Evolutionary conservation across 768 basidiomycete species (phyloP), one percentile per base, ranked within the genome.

Genomic region (Lentinula detonsa): DNA sequence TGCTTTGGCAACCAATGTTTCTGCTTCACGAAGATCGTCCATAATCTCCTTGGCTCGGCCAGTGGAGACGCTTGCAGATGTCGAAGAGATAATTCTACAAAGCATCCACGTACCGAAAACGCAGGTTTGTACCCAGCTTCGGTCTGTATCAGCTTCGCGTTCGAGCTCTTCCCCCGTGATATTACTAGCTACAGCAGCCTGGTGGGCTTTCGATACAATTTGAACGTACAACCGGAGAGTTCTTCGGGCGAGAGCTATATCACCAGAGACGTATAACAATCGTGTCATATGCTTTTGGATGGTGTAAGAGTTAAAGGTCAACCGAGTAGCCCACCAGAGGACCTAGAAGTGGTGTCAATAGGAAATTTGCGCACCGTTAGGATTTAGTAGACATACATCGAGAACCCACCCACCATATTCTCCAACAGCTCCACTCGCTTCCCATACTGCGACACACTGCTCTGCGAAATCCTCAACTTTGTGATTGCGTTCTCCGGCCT

Each of bases 221-320:
- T 92, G 88, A 8, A 88, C 80, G 68, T 98, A 98, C 33, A 98
- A 75, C 40, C 83, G 78, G 42, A 98, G 79, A 0, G 87, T 90
- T 18, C 91, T 84, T 67, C 83, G 85, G 2, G 92, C 89, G 3
- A 93, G 80, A 16, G 77, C 70, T 2, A 74, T 72, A 64, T 87
- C 86, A 8, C 84, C 85, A 0, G 81, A 78, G 11, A 84, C 80
- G 61, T 85, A 83, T 15, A 91, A 73, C 1, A 95, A 73, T 1
- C 89, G 85, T 33, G 85, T 85, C 79, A 98, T 87, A 71, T 97
- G 91, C 0, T 95, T 86, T 59, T 92, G 82, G 7, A 98, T 76
- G 8, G 86, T 84, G 62, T 88, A 89, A 0, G 92, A 95, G 69
- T 97, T 95, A 78, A 98, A 97, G 0, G 96, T 98, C 21, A 95